phyloP scores from a whole-genome alignment of 257 asterid species.

The Scutellaria galericulata region DNA sequence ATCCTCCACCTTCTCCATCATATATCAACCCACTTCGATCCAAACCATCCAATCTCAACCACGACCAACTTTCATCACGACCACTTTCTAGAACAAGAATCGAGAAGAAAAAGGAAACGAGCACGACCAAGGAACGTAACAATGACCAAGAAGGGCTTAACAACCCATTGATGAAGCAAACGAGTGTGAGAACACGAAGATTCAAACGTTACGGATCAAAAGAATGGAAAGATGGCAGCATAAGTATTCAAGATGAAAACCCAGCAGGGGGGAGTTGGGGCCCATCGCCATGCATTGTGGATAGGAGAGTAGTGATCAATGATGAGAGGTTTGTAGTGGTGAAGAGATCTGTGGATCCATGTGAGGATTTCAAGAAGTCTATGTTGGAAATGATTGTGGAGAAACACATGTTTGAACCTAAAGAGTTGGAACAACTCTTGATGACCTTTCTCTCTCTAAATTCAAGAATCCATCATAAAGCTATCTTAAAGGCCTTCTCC shows the following conservation, averaged over 20 bases:
- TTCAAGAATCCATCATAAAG: constrained; percentile 65
- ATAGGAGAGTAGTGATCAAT: constrained; percentile 22
- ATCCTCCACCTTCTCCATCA: constrained; percentile 35
- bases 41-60: constrained; percentile 23
- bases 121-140: constrained; percentile 23
- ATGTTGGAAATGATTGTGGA: constrained; percentile 81
- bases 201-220: constrained; percentile 39
- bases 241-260: neutral
- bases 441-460: constrained; percentile 73
- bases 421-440: constrained; percentile 68
- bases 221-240: constrained; percentile 38
- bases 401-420: constrained; percentile 63
- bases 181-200: constrained; percentile 30
- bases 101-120: neutral
- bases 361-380: constrained; percentile 77
- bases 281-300: constrained; percentile 34
- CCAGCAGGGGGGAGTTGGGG: neutral
- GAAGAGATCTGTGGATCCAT: constrained; percentile 74
- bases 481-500: constrained; percentile 68
- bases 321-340: constrained; percentile 59
- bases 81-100: neutral
- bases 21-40: constrained; percentile 10
- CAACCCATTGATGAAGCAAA: constrained; percentile 21
- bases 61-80: neutral
- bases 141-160: neutral